A percentile compares a stretch with the other conserved stretches of the same genome.
These are phyloP conservation scores for Acrodontium crateriforme DNA, from an alignment of 2,329 filamentous ascomycete species.

Conservation along the genomic window DNA sequence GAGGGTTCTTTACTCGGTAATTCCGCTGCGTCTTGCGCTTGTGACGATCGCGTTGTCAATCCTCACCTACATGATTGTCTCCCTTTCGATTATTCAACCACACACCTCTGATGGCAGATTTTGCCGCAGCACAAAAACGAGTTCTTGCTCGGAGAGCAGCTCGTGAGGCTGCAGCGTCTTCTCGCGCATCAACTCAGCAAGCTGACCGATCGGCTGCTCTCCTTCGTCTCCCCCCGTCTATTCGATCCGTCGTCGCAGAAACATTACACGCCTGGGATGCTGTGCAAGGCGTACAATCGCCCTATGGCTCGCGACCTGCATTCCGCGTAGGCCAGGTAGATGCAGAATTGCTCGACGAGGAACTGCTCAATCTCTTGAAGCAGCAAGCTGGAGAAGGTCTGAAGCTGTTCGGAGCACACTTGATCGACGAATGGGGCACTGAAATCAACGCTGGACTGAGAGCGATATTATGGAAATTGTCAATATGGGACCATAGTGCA, in stretches of 20 bases:
- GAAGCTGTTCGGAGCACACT: slow-evolving; percentile 67
- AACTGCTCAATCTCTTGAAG: slow-evolving; percentile 73
- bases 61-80: too few relatives aligned
- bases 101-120: slow-evolving; percentile 52
- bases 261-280: slow-evolving; percentile 9
- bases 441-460: slow-evolving; percentile 72
- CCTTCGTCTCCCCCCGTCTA: slow-evolving; percentile 39
- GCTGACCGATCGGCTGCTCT: slow-evolving; percentile 23
- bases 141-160: slow-evolving; percentile 67
- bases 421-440: slow-evolving; percentile 73
- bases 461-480: slow-evolving; percentile 79
- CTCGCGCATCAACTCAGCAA: slow-evolving; percentile 40
- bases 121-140: slow-evolving; percentile 79
- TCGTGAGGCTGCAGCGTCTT: slow-evolving; percentile 44
- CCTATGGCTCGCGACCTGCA: slow-evolving; percentile 67
- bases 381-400: slow-evolving; percentile 76
- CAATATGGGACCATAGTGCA: slow-evolving; percentile 91
- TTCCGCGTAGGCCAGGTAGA: slow-evolving; percentile 95
- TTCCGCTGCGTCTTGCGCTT: too few relatives aligned
- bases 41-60: too few relatives aligned
- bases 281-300: slow-evolving; percentile 60
- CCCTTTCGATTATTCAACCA: too few relatives aligned
- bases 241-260: slow-evolving; percentile 33
- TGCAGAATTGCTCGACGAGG: slow-evolving; percentile 86
- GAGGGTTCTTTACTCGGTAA: too few relatives aligned